A percentile compares a stretch with the other conserved stretches of the same genome.
Conservation (phyloP, 106 monocot species). For the Cymbidium sinense region DNA sequence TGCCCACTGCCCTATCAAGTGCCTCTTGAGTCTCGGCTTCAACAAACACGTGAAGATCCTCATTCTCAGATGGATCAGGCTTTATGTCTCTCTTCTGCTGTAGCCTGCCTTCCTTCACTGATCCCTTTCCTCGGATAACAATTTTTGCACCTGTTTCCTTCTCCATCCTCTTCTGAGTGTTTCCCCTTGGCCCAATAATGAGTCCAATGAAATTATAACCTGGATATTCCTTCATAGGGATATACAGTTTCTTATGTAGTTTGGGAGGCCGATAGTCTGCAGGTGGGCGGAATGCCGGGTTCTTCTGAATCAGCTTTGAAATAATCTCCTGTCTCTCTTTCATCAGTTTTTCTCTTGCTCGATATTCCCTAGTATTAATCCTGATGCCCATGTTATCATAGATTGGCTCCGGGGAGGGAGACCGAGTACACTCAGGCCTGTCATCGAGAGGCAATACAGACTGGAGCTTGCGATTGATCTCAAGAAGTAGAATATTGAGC, state of each 20-base stretch:
- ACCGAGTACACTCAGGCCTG: constrained; percentile 71
- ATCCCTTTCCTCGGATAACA: constrained; percentile 90
- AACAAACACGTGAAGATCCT: constrained; percentile 91
- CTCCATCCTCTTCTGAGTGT: constrained; percentile 99
- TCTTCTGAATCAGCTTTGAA: constrained; percentile 68
- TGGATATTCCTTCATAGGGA: constrained; percentile 96
- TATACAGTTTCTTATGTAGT: constrained; percentile 91
- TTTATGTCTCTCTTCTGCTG: constrained; percentile 89
- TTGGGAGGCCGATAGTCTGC: constrained; percentile 94
- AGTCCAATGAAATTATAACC: constrained; percentile 96
- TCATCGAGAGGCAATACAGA: constrained; percentile 74
- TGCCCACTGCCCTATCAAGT: constrained; percentile 85
- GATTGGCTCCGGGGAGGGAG: constrained; percentile 90
- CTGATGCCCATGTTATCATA: constrained; percentile 95
- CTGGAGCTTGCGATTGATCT: constrained; percentile 67
- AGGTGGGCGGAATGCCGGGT: constrained; percentile 92
- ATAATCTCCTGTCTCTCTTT: constrained; percentile 86
- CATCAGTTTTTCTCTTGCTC: constrained; percentile 71
- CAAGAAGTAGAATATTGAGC: constrained; percentile 66
- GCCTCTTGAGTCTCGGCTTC: constrained; percentile 89
- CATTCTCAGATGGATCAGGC: constrained; percentile 82
- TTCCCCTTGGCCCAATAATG: constrained; percentile 92
- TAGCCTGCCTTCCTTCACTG: constrained; percentile 79
- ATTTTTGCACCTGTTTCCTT: constrained; percentile 98
- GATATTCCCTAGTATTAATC: constrained; percentile 85